Evolutionary conservation across 768 basidiomycete genomes (phyloP), one percentile per base, ranked within the genome.

Genomic region (Macrolepiota dolichaula): DNA sequence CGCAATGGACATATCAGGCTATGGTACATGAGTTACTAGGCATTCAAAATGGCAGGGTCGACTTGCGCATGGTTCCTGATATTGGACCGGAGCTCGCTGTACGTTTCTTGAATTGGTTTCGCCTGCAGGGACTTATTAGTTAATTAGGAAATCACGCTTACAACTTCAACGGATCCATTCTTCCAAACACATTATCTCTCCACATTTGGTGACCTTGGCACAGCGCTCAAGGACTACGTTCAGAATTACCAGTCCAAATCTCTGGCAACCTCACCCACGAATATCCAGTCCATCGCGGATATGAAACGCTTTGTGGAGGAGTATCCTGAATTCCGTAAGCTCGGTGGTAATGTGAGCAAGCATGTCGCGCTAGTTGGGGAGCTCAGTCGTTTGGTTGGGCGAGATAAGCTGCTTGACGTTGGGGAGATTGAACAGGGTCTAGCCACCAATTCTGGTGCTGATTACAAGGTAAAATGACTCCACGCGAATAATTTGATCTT

Each of bases 1-100:
- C 94, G 2, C 97, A 98, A 73, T 98, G 97, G 97, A 98, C 97
- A 25, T 98, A 98, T 75, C 96, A 98, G 72, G 97, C 96, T 1
- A 98, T 98, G 96, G 97, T 98, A 0, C 97, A 99, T 68, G 97
- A 98, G 71, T 79, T 97, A 13, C 75, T 98, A 6, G 90, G 92
- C 1, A 97, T 99, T 50, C 88, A 91, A 63, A 98, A 98, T 69
- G 96, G 96, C 19, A 83, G 97, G 61, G 95, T 98, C 3, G 87
- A 93, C 69, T 74, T 96, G 49, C 85, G 83, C 63, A 76, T 85
- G 62, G 93, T 96, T 37, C 94, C 94, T 13, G 95, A 93, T 65
- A 89, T 95, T 47, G 77, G 82, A 52, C 87, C 91, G 27, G 97
- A 99, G 72, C 79, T 98, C 57, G 84, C 87, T 69, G 96, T 92